Percentiles rank a stretch among this genome's conserved stretches.
phyloP scores from a whole-genome alignment of 2,329 filamentous ascomycete genomes.

The Raffaelea albimanens region DNA sequence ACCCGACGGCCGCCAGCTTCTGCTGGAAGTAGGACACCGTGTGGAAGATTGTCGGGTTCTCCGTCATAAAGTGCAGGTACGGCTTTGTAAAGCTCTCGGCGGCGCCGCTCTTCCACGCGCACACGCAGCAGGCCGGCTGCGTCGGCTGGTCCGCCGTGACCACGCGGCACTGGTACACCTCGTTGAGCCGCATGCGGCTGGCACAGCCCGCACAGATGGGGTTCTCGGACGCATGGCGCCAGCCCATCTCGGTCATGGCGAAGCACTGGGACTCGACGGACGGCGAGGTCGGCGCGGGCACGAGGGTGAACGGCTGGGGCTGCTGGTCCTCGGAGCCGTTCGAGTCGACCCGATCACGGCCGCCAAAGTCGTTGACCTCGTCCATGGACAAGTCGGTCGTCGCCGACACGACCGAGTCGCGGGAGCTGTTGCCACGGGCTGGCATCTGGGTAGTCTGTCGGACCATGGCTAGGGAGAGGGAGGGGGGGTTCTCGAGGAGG shows the following conservation, averaged over 20 bases:
- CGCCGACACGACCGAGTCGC: too few species aligned
- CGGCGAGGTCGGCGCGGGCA: background rate
- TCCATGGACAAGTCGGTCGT: too few species aligned
- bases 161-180: conserved; percentile 6
- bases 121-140: conserved; percentile 22
- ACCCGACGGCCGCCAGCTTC: conserved; percentile 64
- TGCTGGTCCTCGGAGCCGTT: background rate
- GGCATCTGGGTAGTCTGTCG: background rate
- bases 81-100: conserved; percentile 68
- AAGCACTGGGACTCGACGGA: conserved; percentile 26
- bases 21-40: conserved; percentile 69
- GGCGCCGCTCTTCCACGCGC: conserved; percentile 28
- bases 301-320: background rate
- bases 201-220: conserved; percentile 30
- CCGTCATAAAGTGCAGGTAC: conserved; percentile 77
- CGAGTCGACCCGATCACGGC: background rate
- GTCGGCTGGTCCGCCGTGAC: conserved; percentile 13
- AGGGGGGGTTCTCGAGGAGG: too few species aligned
- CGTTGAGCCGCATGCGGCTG: conserved; percentile 19
- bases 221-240: conserved; percentile 23
- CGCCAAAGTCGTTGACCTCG: too few species aligned
- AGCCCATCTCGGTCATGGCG: conserved; percentile 32
- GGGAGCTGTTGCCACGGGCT: background rate
- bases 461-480: background rate
- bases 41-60: conserved; percentile 92